Evolutionary conservation across 768 basidiomycete genomes (phyloP).

Genomic region (Exsudoporus frostii): DNA sequence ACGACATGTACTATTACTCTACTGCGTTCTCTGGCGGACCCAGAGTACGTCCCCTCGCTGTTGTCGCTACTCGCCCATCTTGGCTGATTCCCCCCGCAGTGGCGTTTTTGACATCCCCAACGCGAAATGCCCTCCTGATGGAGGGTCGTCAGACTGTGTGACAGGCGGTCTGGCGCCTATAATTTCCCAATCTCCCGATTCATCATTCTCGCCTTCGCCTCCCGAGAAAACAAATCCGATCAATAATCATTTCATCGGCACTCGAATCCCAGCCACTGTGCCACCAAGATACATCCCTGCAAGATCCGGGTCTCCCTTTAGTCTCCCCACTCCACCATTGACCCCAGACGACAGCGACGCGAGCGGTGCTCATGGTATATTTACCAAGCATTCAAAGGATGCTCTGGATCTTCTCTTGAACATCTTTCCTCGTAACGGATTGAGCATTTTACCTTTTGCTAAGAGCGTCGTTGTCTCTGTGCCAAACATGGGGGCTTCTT

Average conservation of each 20-base stretch:
- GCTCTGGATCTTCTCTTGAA: slow-evolving; percentile 76
- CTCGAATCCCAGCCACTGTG: slow-evolving; percentile 28
- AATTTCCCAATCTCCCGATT: slow-evolving; percentile 43
- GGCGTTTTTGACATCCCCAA: slow-evolving; percentile 94
- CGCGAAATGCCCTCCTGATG: slow-evolving; percentile 89
- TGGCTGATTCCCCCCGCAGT: slow-evolving; percentile 44
- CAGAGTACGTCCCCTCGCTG: slow-evolving; percentile 51
- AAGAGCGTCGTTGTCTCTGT: slow-evolving; percentile 72
- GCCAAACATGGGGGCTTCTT: slow-evolving; percentile 62
- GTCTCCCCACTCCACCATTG: slow-evolving; percentile 68
- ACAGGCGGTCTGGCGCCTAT: slow-evolving; percentile 83
- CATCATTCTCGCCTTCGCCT: slow-evolving; percentile 31
- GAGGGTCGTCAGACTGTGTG: slow-evolving; percentile 96
- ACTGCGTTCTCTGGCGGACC: slow-evolving; percentile 94
- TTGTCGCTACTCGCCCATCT: not conserved
- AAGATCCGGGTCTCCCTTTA: slow-evolving; percentile 37
- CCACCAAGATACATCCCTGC: slow-evolving; percentile 43
- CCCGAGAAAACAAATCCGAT: slow-evolving; percentile 21
- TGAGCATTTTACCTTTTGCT: slow-evolving; percentile 66
- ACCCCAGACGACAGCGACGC: slow-evolving; percentile 69
- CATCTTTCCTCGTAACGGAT: slow-evolving; percentile 71
- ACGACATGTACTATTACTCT: slow-evolving; percentile 87
- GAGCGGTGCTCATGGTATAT: slow-evolving; percentile 38
- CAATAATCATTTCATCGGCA: slow-evolving; percentile 15
- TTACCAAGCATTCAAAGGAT: slow-evolving; percentile 50